Base-by-base conservation (phyloP, 2,329 filamentous ascomycete genomes). In the Alternaria sp. region DNA sequence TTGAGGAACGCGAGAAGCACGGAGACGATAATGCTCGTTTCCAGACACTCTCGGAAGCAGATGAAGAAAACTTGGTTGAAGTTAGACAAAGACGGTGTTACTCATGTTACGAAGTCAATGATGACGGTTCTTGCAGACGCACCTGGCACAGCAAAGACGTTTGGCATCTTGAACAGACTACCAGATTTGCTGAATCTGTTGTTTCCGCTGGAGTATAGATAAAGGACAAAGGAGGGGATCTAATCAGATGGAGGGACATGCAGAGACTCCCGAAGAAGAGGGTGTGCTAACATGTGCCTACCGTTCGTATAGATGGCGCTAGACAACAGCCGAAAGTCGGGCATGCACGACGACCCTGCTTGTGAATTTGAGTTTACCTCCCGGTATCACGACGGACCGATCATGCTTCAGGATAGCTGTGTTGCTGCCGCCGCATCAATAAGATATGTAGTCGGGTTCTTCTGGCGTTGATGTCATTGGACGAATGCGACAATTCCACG, bases 1-100 rank as follows among this genome's bases (percentile, higher is more conserved):
- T 94, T 95, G 60, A 96, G 82, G 76, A 95, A 96, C 22, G 92
- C 88, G 41, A 97, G 86, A 34, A 97, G 83, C n/a, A 97, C 90
- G 0, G 93, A 94, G 64, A 96, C 88, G 70, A 97, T 92, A 74
- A 97, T 93, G 72, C 87, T 89, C 1, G 90, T 91, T 82, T 97
- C 93, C 49, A 97, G 83, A 43, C 89, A 88, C 81, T 97, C 93
- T 74, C 93, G 89, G 77, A 97, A 95, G 80, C 92, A 89, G 77
- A 97, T 92, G 82, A 97, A 94, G 82, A 97, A 97, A 57, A 97
- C 87, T 84, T 30, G 46, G 20, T 20, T 4, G 7, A 3, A 3
- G 32, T 60, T 57, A 60, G 46, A 40, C 28, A 45, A 16, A 9
- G 34, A 44, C 1, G 18, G 32, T 25, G 1, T 45, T 18, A n/a